A percentile compares a stretch with the other conserved stretches of the same genome.
These are phyloP conservation scores for Dothiorella sarmentorum DNA, from an alignment of 2,329 filamentous ascomycete species.

Conservation along the genomic window DNA sequence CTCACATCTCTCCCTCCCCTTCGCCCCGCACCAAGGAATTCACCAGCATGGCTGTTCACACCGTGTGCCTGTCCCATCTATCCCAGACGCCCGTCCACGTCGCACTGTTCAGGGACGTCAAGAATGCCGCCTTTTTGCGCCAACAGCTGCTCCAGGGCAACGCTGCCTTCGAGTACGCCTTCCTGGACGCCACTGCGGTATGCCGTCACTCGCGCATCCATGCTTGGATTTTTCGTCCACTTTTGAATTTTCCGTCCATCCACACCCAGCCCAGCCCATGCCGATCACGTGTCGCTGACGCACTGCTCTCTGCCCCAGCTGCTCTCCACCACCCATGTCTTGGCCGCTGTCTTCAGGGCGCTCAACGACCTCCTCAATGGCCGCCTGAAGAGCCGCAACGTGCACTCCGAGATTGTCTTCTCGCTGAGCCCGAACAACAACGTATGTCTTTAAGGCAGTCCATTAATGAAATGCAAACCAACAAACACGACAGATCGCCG, in stretches of 20 bases:
- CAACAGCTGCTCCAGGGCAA: conserved; percentile 84
- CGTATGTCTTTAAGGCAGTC: conserved; percentile 44
- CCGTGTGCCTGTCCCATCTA: conserved; percentile 71
- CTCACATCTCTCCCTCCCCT: neutral
- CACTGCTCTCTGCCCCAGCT: conserved; percentile 48
- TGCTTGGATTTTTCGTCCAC: too few species aligned
- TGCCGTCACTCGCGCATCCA: conserved; percentile 18
- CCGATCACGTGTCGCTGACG: neutral
- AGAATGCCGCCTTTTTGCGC: conserved; percentile 74
- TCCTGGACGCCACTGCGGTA: conserved; percentile 82
- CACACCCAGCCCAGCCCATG: neutral
- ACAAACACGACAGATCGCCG: conserved; percentile 64
- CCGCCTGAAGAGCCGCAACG: conserved; percentile 72
- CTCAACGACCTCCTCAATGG: conserved; percentile 61
- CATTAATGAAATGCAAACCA: neutral
- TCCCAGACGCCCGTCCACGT: conserved; percentile 68
- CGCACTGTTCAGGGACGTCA: conserved; percentile 70
- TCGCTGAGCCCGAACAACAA: conserved; percentile 80
- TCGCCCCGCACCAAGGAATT: too few species aligned
- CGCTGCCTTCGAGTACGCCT: conserved; percentile 83
- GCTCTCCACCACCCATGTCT: conserved; percentile 67
- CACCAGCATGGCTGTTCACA: conserved; percentile 65
- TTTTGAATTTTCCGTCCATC: too few species aligned
- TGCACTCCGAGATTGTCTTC: conserved; percentile 85
- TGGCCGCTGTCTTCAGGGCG: conserved; percentile 76